A percentile compares a stretch with the other conserved stretches of the same genome.
These are phyloP conservation scores for Pseudopithomyces maydicus DNA, from an alignment of 2,329 filamentous ascomycete species.

Conservation along the genomic window DNA sequence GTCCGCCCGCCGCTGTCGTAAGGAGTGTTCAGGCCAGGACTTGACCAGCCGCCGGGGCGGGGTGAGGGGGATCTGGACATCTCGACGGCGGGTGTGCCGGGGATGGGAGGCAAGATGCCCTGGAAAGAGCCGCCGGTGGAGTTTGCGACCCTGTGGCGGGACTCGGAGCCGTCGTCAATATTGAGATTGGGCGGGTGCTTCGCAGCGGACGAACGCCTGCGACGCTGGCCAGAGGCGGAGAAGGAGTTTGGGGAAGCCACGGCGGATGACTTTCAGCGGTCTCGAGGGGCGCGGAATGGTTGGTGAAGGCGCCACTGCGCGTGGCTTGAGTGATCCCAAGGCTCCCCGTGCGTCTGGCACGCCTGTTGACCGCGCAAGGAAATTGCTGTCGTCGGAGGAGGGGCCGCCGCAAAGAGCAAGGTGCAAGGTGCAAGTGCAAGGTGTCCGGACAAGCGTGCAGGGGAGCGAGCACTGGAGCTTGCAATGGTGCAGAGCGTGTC, in stretches of 20 bases:
- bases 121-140: conserved; percentile 39
- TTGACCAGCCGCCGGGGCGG: conserved; percentile 85
- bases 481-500: background rate
- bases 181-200: conserved; percentile 41
- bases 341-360: conserved; percentile 15
- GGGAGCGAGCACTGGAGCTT: conserved; percentile 8
- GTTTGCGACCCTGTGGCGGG: conserved; percentile 34
- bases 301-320: conserved; percentile 23
- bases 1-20: conserved; percentile 66
- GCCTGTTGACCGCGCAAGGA: conserved; percentile 15
- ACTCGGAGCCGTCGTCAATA: conserved; percentile 30
- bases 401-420: background rate
- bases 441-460: conserved; percentile 13
- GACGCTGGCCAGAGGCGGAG: conserved; percentile 46
- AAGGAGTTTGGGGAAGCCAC: conserved; percentile 46
- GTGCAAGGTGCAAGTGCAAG: conserved; percentile 9
- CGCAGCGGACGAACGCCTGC: conserved; percentile 47
- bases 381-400: conserved; percentile 2
- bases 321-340: conserved; percentile 26
- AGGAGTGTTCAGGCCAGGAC: conserved; percentile 75
- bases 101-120: conserved; percentile 43
- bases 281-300: conserved; percentile 29
- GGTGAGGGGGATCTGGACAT: conserved; percentile 95
- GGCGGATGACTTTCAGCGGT: conserved; percentile 35
- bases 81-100: conserved; percentile 42